Evolutionary conservation across 768 basidiomycete genomes (phyloP).

Genomic region (Macrolepiota dolichaula): DNA sequence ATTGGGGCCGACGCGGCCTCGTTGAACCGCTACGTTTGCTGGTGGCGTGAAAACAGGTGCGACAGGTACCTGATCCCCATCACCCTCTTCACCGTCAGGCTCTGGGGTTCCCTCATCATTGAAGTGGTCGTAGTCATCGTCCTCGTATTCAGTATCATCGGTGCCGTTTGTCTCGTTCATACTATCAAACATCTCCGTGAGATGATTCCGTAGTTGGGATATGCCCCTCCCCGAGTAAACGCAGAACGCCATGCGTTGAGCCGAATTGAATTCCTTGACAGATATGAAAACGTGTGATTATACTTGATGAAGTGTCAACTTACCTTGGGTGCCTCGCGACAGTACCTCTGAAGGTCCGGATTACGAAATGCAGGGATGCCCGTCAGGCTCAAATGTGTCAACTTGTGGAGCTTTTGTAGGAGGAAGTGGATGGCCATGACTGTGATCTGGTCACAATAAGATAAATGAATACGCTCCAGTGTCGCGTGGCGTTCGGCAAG

Average conservation of each 20-base stretch:
- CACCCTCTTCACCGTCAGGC: slow-evolving; percentile 32
- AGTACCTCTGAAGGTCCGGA: slow-evolving; percentile 83
- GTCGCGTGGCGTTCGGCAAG: slow-evolving; percentile 83
- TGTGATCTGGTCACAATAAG: slow-evolving; percentile 94
- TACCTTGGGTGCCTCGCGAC: slow-evolving; percentile 84
- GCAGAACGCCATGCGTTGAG: slow-evolving; percentile 88
- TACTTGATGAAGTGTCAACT: slow-evolving; percentile 22
- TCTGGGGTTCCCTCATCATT: slow-evolving; percentile 47
- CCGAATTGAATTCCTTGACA: slow-evolving; percentile 82
- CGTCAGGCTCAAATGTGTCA: slow-evolving; percentile 96
- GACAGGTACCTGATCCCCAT: slow-evolving; percentile 25
- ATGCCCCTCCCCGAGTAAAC: slow-evolving; percentile 96
- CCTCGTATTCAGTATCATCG: slow-evolving; percentile 65
- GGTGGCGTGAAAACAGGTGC: slow-evolving; percentile 14
- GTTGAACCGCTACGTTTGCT: slow-evolving; percentile 19
- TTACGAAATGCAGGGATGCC: slow-evolving; percentile 91
- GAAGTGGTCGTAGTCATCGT: slow-evolving; percentile 50
- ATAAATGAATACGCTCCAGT: slow-evolving; percentile 93
- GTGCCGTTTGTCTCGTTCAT: slow-evolving; percentile 71
- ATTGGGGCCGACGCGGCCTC: slow-evolving; percentile 1
- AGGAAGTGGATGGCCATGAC: slow-evolving; percentile 90
- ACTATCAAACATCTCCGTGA: slow-evolving; percentile 73
- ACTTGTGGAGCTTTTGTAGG: slow-evolving; percentile 80
- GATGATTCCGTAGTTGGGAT: slow-evolving; percentile 70
- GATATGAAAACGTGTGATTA: slow-evolving; percentile 9